Conservation (phyloP, 2,329 filamentous ascomycete genomes). For the Remersonia thermophila region DNA sequence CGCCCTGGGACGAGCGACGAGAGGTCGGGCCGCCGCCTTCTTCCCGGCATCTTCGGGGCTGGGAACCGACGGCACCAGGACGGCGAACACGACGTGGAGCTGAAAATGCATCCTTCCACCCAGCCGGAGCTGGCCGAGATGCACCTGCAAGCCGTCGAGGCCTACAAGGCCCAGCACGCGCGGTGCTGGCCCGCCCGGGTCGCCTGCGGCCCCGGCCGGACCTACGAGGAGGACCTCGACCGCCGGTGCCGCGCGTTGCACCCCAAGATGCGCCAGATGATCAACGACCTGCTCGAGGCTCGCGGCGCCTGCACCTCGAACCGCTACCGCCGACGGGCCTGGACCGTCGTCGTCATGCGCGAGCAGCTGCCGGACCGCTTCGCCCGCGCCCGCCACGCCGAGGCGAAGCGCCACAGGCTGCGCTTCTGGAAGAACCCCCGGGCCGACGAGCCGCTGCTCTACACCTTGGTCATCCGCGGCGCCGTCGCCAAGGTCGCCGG, state of each 20-base stretch:
- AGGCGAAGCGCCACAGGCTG: constrained; percentile 15
- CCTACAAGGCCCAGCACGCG: constrained; percentile 14
- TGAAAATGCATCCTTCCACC: constrained; percentile 9
- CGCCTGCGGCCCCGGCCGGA: constrained; percentile 12
- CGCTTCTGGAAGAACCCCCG: constrained; percentile 17
- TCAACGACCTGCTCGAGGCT: constrained; percentile 15
- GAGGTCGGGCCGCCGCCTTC: too few relatives aligned
- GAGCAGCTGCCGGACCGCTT: constrained; percentile 18
- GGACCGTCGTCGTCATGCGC: constrained; percentile 18
- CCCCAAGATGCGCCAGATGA: constrained; percentile 10
- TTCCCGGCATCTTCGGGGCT: too few relatives aligned
- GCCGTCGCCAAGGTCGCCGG: constrained; percentile 10
- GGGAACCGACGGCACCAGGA: too few relatives aligned
- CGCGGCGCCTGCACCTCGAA: constrained; percentile 14
- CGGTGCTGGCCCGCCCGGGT: constrained; percentile 14
- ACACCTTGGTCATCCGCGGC: constrained; percentile 17
- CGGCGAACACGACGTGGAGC: constrained; percentile 4
- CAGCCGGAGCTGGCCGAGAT: constrained; percentile 17
- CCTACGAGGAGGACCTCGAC: constrained; percentile 20
- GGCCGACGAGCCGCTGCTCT: constrained; percentile 8
- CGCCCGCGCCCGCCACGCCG: constrained; percentile 8
- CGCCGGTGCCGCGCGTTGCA: constrained; percentile 15
- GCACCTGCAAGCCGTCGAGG: constrained; percentile 14
- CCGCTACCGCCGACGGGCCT: constrained; percentile 15
- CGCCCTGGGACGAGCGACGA: constrained; percentile 7